A percentile compares a stretch with the other conserved stretches of the same genome.
These are phyloP conservation scores for Styphnolobium japonicum DNA, from an alignment of 306 rosid genomes.

Conservation along the genomic window DNA sequence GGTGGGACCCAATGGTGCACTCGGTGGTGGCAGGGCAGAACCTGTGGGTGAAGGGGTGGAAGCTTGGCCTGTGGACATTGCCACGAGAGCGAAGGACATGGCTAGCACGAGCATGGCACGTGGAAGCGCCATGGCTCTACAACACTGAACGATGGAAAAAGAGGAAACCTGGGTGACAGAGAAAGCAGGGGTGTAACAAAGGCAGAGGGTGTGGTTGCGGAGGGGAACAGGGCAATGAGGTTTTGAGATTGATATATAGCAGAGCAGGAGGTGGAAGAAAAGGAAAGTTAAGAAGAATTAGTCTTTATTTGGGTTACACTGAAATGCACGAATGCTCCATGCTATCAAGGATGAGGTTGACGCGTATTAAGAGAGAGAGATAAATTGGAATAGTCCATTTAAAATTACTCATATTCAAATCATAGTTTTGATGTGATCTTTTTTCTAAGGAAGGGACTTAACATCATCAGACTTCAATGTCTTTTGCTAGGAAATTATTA, in stretches of 20 bases:
- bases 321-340: constrained; percentile 22
- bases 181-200: neutral
- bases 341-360: neutral
- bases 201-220: neutral
- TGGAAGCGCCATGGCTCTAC: constrained; percentile 38
- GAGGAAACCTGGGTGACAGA: neutral
- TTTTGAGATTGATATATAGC: constrained; percentile 29
- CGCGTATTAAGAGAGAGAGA: constrained; percentile 12
- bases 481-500: too few relatives aligned
- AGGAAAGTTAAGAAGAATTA: neutral
- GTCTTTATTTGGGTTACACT: neutral
- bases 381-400: neutral
- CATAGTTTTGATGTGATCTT: too few relatives aligned
- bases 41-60: constrained; percentile 32
- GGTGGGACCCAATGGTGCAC: neutral
- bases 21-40: neutral
- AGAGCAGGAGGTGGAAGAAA: too few relatives aligned
- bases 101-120: constrained; percentile 41
- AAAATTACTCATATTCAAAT: neutral
- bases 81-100: constrained; percentile 30
- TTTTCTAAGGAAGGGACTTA: too few relatives aligned
- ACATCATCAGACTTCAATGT: too few relatives aligned
- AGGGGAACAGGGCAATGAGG: constrained; percentile 6
- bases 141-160: neutral
- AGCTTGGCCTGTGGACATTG: constrained; percentile 37